These are phyloP conservation scores for Phlebiopsis gigantea DNA, from an alignment of 768 basidiomycete genomes.

Conservation along the genomic window DNA sequence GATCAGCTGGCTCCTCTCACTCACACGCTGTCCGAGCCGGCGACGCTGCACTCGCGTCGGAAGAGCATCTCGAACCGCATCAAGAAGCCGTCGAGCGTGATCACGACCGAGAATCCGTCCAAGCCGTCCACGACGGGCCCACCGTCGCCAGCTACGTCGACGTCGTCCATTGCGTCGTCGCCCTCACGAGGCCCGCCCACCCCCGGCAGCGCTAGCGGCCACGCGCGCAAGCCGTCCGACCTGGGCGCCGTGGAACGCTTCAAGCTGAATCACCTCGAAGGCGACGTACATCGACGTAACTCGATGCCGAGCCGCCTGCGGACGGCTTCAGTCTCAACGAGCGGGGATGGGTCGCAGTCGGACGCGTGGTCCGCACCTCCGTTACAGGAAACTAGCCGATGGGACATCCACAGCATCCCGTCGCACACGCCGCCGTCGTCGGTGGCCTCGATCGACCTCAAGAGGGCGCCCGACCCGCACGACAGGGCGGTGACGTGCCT, in stretches of 20 bases:
- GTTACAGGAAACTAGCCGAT: conserved; percentile 30
- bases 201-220: conserved; percentile 55
- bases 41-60: conserved; percentile 53
- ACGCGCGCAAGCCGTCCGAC: conserved; percentile 85
- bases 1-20: conserved; percentile 80
- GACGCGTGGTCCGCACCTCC: conserved; percentile 64
- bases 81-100: conserved; percentile 77
- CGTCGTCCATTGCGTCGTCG: conserved; percentile 86
- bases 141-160: conserved; percentile 88
- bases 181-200: conserved; percentile 77
- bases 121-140: conserved; percentile 66
- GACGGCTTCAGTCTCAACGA: conserved; percentile 78
- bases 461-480: conserved; percentile 67
- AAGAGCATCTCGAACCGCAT: conserved; percentile 77
- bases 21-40: conserved; percentile 66
- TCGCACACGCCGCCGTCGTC: conserved; percentile 41
- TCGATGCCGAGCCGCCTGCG: conserved; percentile 85
- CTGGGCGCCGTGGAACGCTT: conserved; percentile 84
- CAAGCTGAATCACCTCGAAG: conserved; percentile 76
- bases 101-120: conserved; percentile 55
- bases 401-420: conserved; percentile 61
- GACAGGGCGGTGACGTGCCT: conserved; percentile 92
- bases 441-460: conserved; percentile 78
- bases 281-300: conserved; percentile 61
- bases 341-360: conserved; percentile 72